A percentile compares a stretch with the other conserved stretches of the same genome.
phyloP scores from a whole-genome alignment of 257 asterid genomes.

The Plantago ovata region DNA sequence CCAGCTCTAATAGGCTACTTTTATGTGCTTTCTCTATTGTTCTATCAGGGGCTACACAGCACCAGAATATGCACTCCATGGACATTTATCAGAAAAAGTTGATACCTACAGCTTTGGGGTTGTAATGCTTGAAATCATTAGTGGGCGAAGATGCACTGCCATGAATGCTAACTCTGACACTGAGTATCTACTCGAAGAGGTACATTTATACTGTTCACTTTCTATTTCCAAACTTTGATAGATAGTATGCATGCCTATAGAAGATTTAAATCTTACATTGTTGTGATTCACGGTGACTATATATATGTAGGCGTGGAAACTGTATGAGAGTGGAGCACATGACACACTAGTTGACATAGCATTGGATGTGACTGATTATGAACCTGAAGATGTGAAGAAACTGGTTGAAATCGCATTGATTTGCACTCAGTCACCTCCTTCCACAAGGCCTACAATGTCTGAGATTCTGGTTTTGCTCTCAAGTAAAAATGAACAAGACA shows the following conservation, averaged over 20 bases:
- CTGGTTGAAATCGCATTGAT: slow-evolving; percentile 57
- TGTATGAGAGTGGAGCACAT: slow-evolving; percentile 49
- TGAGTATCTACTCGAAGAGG: slow-evolving; percentile 72
- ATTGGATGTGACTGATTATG: slow-evolving; percentile 42
- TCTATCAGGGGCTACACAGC: slow-evolving; percentile 74
- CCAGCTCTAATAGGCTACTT: neutral
- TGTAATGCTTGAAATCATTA: slow-evolving; percentile 61
- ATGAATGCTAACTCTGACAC: slow-evolving; percentile 41
- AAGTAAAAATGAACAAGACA: slow-evolving; percentile 34
- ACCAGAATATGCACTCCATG: slow-evolving; percentile 81
- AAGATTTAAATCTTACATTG: too few species aligned
- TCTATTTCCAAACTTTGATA: too few species aligned
- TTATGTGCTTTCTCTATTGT: neutral
- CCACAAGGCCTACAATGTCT: slow-evolving; percentile 78
- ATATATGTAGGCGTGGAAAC: slow-evolving; percentile 94
- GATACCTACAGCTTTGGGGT: slow-evolving; percentile 83
- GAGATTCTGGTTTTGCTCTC: slow-evolving; percentile 63
- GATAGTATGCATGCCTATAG: too few species aligned
- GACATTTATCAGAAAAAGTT: slow-evolving; percentile 79
- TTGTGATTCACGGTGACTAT: too few species aligned
- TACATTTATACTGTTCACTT: neutral
- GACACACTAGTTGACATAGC: slow-evolving; percentile 54
- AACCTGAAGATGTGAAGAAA: slow-evolving; percentile 50
- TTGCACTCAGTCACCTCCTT: slow-evolving; percentile 70
- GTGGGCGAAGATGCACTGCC: slow-evolving; percentile 64